These are phyloP conservation scores for Herpetomonas muscarum DNA, from an alignment of 208 protist genomes.

Conservation along the genomic window DNA sequence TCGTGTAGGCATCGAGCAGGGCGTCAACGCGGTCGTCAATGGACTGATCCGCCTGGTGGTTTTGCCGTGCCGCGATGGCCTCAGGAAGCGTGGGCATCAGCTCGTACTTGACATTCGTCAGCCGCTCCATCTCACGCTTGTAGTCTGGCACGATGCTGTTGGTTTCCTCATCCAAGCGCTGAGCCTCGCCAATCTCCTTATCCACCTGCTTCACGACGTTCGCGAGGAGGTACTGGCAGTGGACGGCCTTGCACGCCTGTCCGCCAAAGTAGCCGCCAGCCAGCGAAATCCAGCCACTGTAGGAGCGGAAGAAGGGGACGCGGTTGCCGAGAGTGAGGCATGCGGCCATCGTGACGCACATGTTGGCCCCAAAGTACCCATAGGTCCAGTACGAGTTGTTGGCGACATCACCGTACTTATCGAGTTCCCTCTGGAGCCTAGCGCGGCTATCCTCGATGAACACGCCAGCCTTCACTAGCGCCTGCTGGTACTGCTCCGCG, in stretches of 20 bases:
- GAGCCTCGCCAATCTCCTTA: conserved; percentile 55
- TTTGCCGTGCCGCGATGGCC: conserved; percentile 10
- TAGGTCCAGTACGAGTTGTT: conserved; percentile 83
- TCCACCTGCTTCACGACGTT: conserved; percentile 58
- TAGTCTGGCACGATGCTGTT: conserved; percentile 68
- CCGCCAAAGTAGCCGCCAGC: conserved; percentile 77
- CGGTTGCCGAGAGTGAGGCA: conserved; percentile 65
- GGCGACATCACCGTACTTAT: conserved; percentile 53
- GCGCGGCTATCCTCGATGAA: conserved; percentile 70
- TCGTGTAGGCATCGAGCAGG: conserved; percentile 59
- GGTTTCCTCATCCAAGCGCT: conserved; percentile 62
- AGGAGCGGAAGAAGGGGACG: conserved; percentile 58
- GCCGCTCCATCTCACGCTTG: conserved; percentile 37
- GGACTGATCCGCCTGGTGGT: conserved; percentile 25
- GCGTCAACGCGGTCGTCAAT: conserved; percentile 55
- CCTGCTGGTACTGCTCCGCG: conserved; percentile 66
- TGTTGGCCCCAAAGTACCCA: conserved; percentile 73
- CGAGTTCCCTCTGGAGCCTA: conserved; percentile 45
- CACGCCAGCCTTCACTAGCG: conserved; percentile 61
- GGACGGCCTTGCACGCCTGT: conserved; percentile 49
- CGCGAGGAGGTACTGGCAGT: conserved; percentile 47
- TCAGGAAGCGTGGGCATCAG: conserved; percentile 44
- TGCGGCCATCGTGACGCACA: conserved; percentile 58
- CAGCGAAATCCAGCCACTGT: conserved; percentile 72
- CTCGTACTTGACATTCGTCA: conserved; percentile 66